Evolutionary conservation across 148 eudicot species (phyloP).

Genomic region (Silene conica): DNA sequence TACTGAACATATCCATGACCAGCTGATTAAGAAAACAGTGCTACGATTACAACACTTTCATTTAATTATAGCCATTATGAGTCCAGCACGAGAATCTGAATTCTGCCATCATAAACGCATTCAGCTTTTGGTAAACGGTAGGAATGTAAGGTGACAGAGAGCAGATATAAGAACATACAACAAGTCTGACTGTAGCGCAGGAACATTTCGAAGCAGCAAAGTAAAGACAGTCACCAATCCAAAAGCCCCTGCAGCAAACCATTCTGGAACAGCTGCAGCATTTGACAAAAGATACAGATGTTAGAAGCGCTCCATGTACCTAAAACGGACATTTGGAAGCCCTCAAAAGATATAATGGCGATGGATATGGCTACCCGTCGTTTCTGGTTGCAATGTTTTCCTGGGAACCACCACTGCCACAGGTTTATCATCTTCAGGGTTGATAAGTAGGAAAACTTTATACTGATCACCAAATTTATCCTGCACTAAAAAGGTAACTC

Average conservation of each 20-base stretch:
- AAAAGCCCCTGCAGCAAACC: constrained; percentile 94
- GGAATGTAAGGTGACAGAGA: neutral
- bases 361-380: constrained; percentile 50
- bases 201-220: constrained; percentile 87
- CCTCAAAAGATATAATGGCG: constrained; percentile 10
- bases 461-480: constrained; percentile 82
- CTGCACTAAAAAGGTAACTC: constrained; percentile 40
- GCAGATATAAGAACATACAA: constrained; percentile 43
- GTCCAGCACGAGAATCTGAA: neutral
- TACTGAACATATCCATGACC: neutral
- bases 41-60: neutral
- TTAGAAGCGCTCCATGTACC: neutral
- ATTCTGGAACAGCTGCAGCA: constrained; percentile 88
- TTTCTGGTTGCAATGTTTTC: constrained; percentile 84
- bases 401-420: constrained; percentile 96
- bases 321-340: neutral
- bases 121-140: neutral
- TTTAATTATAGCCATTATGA: neutral
- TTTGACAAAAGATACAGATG: constrained; percentile 12
- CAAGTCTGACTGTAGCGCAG: constrained; percentile 78
- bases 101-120: neutral
- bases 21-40: neutral
- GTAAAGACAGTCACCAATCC: constrained; percentile 95
- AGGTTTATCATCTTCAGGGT: constrained; percentile 99
- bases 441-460: constrained; percentile 76